Base-by-base conservation (phyloP, 345 rosid genomes). In the Erysimum cheiranthoides region DNA sequence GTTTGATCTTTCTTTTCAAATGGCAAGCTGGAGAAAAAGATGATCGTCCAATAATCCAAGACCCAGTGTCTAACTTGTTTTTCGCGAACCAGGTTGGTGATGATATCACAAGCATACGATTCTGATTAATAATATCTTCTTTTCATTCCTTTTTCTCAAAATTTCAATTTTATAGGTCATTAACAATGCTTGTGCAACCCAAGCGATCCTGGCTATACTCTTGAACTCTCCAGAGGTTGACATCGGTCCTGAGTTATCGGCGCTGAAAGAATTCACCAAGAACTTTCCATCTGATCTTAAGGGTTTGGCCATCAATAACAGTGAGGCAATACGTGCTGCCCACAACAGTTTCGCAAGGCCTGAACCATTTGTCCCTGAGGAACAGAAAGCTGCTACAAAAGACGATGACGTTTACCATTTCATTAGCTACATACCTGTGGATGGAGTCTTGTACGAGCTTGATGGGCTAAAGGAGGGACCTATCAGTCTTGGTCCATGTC, bases 321-420 rank as follows among this genome's bases (percentile, higher is more conserved):
- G 99, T 40, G 99, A 92, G 42, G 90, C 97, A 8, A 90, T 95
- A 30, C 89, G 99, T 8, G 61, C 88, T 9, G 97, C 98, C 38
- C 99, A 95, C 80, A 95, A 95, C 77, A 92, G 97, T 82, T 95
- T 92, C 54, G 97, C 98, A n/a, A 85, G 99, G 79, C 97, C 98
- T 4, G 98, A 93, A 82, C 99, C 99, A 38, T 95, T 95, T 75
- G 85, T 93, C 58, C 93, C 88, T 0, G 99, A 90, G 64, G 98
- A 95, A 81, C 97, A 89, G 76, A 95, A 90, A 80, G 64, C 86
- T 25, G 93, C 98, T 52, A 83, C 86, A n/a, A 93, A 93, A 78
- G 99, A 93, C 25, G 99, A 95, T 30, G 99, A 95, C 13, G 96
- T 95, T 31, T 95, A 92, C 89, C 99, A 95, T 79, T 95, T 95